Base-by-base conservation (phyloP, 805 yeast species). In the Cyberlindnera mycetangii region DNA sequence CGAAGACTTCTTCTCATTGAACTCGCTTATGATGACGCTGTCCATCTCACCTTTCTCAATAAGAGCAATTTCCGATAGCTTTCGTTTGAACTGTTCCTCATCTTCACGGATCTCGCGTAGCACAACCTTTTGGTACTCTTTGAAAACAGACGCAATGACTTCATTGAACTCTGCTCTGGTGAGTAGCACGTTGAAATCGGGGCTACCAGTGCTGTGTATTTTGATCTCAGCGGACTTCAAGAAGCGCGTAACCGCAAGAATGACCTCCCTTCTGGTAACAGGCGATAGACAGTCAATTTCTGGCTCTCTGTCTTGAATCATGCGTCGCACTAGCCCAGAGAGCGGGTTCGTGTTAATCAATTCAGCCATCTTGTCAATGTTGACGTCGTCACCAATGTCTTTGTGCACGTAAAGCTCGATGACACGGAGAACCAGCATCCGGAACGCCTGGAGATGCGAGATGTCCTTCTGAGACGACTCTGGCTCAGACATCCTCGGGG, bases 341-440 rank as follows among this genome's bases (percentile, higher is more conserved):
- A 54, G 37, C 5, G 56, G 50, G 27, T 52, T 48, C 9, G 45
- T 51, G 41, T 59, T 57, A 39, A 59, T 50, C 4, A 54, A 42
- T 3, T 45, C 41, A 7, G 59, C 48, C 44, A 58, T 52, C 34
- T 53, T 51, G 11, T 52, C 48, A 16, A 59, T 31, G 12, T 53
- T 49, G 16, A 58, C 52, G 2, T 55, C 53, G 18, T 52, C 52
- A 9, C 57, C 58, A 3, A 57, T 33, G 7, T 59, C 51, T 27
- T 49, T 48, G 31, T 50, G 48, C 4, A 59, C 60, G 31, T 58
- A 53, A 8, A 56, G 45, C 39, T 53, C 62, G 14, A 59, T 52
- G 11, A 55, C 61, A 1, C 58, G 41, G n/a, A 59, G 48, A 5
- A 58, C 59, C 1, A 57, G 46, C 22, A 59, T 45, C 3, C 47